These are phyloP conservation scores for Veloboletus limbatus DNA, from an alignment of 1,284 basidiomycete species.

Conservation along the genomic window DNA sequence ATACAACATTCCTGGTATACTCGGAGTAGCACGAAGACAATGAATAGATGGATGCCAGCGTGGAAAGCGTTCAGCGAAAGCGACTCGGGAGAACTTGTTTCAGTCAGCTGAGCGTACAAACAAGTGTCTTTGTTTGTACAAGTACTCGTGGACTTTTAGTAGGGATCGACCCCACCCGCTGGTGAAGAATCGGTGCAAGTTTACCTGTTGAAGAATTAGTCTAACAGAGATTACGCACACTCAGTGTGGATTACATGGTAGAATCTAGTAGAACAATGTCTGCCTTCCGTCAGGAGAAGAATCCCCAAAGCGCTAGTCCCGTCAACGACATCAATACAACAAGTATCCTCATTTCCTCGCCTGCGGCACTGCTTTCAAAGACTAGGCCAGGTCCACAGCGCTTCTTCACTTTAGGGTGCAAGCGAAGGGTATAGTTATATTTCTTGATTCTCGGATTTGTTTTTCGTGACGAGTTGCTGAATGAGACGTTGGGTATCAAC, in stretches of 20 bases:
- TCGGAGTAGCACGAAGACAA: constrained; percentile 32
- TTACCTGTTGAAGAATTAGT: too few species aligned
- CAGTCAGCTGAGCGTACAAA: constrained; percentile 3
- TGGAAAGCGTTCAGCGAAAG: constrained; percentile 23
- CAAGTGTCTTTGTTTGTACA: constrained; percentile 23
- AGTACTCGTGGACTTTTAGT: too few species aligned
- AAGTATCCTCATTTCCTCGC: constrained; percentile 66
- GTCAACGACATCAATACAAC: constrained; percentile 53
- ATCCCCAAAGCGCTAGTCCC: constrained; percentile 56
- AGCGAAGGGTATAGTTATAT: constrained; percentile 21
- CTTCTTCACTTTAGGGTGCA: constrained; percentile 34
- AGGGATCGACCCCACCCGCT: too few species aligned
- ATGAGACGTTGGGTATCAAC: constrained; percentile 42
- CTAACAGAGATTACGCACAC: too few species aligned
- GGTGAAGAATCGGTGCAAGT: too few species aligned
- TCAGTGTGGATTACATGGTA: background rate
- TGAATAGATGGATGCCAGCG: constrained; percentile 42
- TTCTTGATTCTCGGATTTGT: constrained; percentile 15
- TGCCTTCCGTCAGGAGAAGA: constrained; percentile 30
- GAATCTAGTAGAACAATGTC: background rate
- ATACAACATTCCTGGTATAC: constrained; percentile 36
- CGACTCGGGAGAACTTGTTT: background rate
- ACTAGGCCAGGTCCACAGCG: constrained; percentile 43
- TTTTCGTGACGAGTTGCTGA: constrained; percentile 29
- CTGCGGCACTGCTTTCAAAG: constrained; percentile 58